Base-by-base conservation (phyloP, 2,329 filamentous ascomycete species). In the Ramichloridium luteum region DNA sequence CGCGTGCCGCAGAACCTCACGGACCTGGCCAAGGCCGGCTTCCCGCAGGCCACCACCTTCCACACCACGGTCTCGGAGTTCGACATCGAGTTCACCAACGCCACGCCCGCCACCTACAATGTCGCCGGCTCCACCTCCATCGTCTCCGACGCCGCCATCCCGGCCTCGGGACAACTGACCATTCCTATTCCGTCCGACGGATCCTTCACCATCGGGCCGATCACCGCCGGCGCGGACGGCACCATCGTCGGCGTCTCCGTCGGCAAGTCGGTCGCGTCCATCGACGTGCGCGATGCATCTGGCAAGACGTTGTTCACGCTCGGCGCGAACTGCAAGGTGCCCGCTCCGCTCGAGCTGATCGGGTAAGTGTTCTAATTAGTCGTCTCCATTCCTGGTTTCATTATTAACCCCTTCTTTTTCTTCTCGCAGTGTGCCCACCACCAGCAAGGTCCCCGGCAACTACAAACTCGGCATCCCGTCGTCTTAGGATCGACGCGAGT, bases 191-290 rank as follows among this genome's bases (percentile, higher is more conserved):
- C 31, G 14, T n/a, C 13, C 11, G 8, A 17, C 8, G 23, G 25
- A 14, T 15, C n/a, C 23, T 13, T 33, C 15, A 28, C n/a, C 23
- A n/a, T 33, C 17, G 31, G 31, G 15, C 31, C 31, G 11, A 14
- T 33, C 15, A 28, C 31, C 13, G 31, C 31, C 13, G 31, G 23
- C 6, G n/a, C 8, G 8, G 20, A 8, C n/a, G 8, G 8, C 20
- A 8, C 8, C 8, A n/a, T 23, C 20, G 20, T 23, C n/a, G 20
- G 20, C 20, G 8, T 23, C n/a, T 23, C 20, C 8, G 8, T 23
- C 20, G 20, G 20, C 20, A 23, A 8, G 8, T 23, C 20, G 8
- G n/a, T 8, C 20, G 20, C 20, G n/a, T 23, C 20, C 20, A n/a
- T 23, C 20, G 20, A 23, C 20, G 20, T 23, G 8, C 20, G 8